Conservation (phyloP, 1,139 yeast genomes). For the Geotrichum aggregatum region DNA sequence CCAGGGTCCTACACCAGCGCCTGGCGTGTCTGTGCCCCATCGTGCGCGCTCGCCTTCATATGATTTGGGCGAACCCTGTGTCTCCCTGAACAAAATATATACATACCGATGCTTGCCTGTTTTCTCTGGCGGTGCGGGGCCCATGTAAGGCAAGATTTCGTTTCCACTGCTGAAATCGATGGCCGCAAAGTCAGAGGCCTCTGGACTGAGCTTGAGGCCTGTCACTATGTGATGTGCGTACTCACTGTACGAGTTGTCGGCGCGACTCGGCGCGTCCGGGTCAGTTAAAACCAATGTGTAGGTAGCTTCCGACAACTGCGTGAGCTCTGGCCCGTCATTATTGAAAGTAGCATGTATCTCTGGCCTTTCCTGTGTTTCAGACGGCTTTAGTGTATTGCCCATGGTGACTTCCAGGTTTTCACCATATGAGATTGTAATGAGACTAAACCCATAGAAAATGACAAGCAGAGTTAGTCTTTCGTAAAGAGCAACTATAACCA, state of each 20-base stretch:
- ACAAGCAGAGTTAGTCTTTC: background rate
- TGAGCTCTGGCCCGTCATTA: conserved; percentile 30
- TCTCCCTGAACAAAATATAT: conserved; percentile 66
- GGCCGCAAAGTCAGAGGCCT: conserved; percentile 38
- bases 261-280: conserved; percentile 87
- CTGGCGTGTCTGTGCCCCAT: conserved; percentile 82
- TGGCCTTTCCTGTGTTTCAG: conserved; percentile 64
- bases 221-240: conserved; percentile 72
- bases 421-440: conserved; percentile 47
- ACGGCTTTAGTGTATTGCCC: conserved; percentile 68
- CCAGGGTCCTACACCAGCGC: conserved; percentile 75
- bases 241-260: conserved; percentile 85
- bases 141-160: conserved; percentile 51
- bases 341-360: conserved; percentile 62
- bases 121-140: conserved; percentile 81
- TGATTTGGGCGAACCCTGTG: conserved; percentile 33
- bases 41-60: conserved; percentile 61
- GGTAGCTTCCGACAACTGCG: conserved; percentile 34
- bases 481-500: background rate
- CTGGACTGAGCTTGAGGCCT: conserved; percentile 50
- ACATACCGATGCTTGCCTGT: conserved; percentile 84
- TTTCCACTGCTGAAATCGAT: conserved; percentile 34
- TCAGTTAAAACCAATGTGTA: conserved; percentile 79
- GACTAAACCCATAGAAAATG: conserved; percentile 30
- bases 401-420: conserved; percentile 62